Evolutionary conservation across 768 basidiomycete genomes (phyloP), one percentile per base, ranked within the genome.

Genomic region (Boletus fagicola): DNA sequence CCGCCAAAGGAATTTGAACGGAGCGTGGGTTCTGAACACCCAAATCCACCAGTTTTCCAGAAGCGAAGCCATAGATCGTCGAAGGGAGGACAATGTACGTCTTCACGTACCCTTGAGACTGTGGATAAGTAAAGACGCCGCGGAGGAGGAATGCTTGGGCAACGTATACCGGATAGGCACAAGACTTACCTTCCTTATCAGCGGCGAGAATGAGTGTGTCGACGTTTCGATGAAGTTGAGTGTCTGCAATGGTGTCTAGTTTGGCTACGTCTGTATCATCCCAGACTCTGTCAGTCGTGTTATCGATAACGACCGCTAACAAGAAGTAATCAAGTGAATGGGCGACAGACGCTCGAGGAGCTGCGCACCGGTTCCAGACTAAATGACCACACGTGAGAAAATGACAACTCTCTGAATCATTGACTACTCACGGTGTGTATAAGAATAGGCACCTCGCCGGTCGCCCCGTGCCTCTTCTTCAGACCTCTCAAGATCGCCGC

Each of bases 31-130:
- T 83, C 39, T 81, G 77, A 7, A 56, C 20, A n/a, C 67, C 67
- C 18, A 73, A 59, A 28, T 84, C 78, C 24, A 82, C 78, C 39
- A 89, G 70, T 15, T 68, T 69, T 6, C 79, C 78, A 1, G 68
- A 68, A 3, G 83, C 80, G 22, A 83, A 68, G 35, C 84, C 85
- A 57, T 81, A 91, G 47, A 91, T 84, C 0, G 83, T 87, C 5
- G 75, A 68, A 1, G 85, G 84, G 11, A 79, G 61, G 18, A 85
- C 67, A 6, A 86, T 77, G 67, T 85, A 62, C 1, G 65, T 46
- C 38, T 58, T 62, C n/a, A 55, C 54, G 22, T 68, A 68, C 10
- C 67, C 67, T 67, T 36, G 31, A 20, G 20, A 43, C 1, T 9
- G 3, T 24, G 22, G 0, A n/a, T 68, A 3, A 56, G 48, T 38